These are phyloP conservation scores for Chenopodium quinoa DNA, from an alignment of 148 eudicot genomes.

Conservation along the genomic window DNA sequence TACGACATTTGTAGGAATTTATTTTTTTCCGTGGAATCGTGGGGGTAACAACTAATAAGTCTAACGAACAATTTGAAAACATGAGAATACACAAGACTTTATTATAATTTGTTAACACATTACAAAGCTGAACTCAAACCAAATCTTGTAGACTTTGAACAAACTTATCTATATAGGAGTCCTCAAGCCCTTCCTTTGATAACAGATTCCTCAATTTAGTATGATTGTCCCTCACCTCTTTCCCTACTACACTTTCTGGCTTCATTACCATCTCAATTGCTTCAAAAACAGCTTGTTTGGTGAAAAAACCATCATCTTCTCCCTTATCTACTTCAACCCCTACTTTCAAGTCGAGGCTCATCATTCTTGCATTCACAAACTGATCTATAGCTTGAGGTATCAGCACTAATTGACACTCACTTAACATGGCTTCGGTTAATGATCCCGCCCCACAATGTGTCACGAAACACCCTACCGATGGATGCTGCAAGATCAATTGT, in stretches of 20 bases:
- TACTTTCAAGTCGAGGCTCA: slow-evolving; percentile 23
- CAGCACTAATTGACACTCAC: slow-evolving; percentile 44
- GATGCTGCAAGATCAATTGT: slow-evolving; percentile 22
- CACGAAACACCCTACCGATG: slow-evolving; percentile 26
- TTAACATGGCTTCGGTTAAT: slow-evolving; percentile 22
- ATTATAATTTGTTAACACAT: too few relatives aligned
- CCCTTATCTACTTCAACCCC: slow-evolving; percentile 23
- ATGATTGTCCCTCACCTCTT: slow-evolving; percentile 20
- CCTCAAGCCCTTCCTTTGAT: slow-evolving; percentile 19
- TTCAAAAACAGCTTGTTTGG: background rate
- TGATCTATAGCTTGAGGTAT: slow-evolving; percentile 38
- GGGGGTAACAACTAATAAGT: too few relatives aligned
- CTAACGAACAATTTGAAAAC: too few relatives aligned
- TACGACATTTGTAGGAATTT: too few relatives aligned
- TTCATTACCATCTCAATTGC: slow-evolving; percentile 16
- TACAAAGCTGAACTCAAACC: background rate
- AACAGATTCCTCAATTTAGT: slow-evolving; percentile 20
- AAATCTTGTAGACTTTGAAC: slow-evolving; percentile 12
- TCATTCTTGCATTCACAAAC: slow-evolving; percentile 34
- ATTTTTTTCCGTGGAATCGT: too few relatives aligned
- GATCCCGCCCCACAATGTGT: slow-evolving; percentile 28
- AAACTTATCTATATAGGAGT: slow-evolving; percentile 14
- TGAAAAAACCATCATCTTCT: slow-evolving; percentile 13
- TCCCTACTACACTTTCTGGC: background rate
- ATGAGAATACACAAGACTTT: too few relatives aligned